Base-by-base conservation (phyloP, 768 basidiomycete genomes). In the Serendipita indica region DNA sequence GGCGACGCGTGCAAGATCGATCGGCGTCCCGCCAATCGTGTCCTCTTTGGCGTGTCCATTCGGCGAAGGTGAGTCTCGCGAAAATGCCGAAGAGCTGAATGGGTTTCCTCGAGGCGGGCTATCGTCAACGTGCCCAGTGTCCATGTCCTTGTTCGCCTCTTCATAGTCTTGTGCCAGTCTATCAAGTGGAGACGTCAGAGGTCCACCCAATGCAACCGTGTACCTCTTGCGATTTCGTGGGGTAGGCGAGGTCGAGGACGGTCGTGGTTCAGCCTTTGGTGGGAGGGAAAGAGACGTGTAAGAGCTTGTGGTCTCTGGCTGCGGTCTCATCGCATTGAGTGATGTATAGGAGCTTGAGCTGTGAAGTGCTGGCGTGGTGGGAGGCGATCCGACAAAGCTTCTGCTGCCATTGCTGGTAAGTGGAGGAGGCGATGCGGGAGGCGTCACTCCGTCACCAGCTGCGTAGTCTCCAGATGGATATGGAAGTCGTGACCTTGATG, bases 381-480 rank as follows among this genome's bases (percentile, higher is more conserved):
- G 20, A 25, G 39, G 18, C 25, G 58, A 43, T n/a, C 39, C 14
- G 22, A 35, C 18, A n/a, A n/a, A 57, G 13, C n/a, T 14, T 18
- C 81, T 72, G 41, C 72, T 68, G 3, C 39, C 18, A 16, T 46
- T 33, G 22, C 52, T 49, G 16, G 22, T 27, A 20, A 49, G 3
- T 35, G 13, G 57, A 30, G 59, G 46, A 22, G 59, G 59, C 33
- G 59, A 60, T 12, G 59, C 32, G 3, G 59, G 59, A 7, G 59
- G 59, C 10, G 59, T 49, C 12, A 35, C 25, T 10, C 49, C 49
- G n/a, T 54, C 49, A 7, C 49, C 49, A 6, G 81, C 80, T 3
- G 85, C 74, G 60, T 91, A 90, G 64, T 91, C 89, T 2, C 88
- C 89, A 2, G 82, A 82, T 16, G 88, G 88, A 62, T 90, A 89